These are phyloP conservation scores for Penicillium sp. DNA, from an alignment of 2,329 filamentous ascomycete species.

Conservation along the genomic window DNA sequence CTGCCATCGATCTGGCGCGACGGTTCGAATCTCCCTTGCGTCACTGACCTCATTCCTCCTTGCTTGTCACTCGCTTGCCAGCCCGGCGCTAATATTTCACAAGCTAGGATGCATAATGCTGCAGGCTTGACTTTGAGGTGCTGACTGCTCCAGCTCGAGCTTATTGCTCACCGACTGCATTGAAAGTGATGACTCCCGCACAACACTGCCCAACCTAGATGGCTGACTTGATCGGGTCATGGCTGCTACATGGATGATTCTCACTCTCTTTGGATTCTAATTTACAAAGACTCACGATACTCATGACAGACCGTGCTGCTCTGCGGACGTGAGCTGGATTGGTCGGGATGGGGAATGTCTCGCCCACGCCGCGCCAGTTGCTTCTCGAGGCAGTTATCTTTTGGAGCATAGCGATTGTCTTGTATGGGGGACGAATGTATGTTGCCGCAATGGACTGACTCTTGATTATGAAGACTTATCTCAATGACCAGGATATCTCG, in stretches of 20 bases:
- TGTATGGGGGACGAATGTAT: slow-evolving; percentile 29
- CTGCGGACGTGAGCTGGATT: neutral
- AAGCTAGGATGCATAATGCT: slow-evolving; percentile 12
- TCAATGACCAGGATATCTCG: slow-evolving; percentile 22
- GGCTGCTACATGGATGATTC: too few species aligned
- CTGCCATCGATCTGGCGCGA: slow-evolving; percentile 14
- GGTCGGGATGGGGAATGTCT: slow-evolving; percentile 25
- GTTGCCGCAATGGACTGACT: slow-evolving; percentile 3
- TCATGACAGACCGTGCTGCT: neutral
- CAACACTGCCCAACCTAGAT: too few species aligned
- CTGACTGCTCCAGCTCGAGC: neutral
- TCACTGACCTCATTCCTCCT: slow-evolving; percentile 14
- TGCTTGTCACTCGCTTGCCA: slow-evolving; percentile 13
- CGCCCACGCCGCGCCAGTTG: slow-evolving; percentile 27
- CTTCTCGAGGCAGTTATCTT: slow-evolving; percentile 28
- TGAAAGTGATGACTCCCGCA: too few species aligned
- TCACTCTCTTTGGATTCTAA: too few species aligned
- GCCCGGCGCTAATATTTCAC: slow-evolving; percentile 14
- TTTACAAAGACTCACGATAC: neutral
- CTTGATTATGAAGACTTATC: neutral
- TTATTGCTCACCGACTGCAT: too few species aligned
- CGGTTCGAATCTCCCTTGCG: slow-evolving; percentile 18
- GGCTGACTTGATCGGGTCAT: too few species aligned
- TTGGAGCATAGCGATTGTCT: slow-evolving; percentile 27
- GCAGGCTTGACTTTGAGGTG: slow-evolving; percentile 6